These are phyloP conservation scores for Beverwykella pulmonaria DNA, from an alignment of 495 filamentous ascomycete genomes.

Conservation along the genomic window DNA sequence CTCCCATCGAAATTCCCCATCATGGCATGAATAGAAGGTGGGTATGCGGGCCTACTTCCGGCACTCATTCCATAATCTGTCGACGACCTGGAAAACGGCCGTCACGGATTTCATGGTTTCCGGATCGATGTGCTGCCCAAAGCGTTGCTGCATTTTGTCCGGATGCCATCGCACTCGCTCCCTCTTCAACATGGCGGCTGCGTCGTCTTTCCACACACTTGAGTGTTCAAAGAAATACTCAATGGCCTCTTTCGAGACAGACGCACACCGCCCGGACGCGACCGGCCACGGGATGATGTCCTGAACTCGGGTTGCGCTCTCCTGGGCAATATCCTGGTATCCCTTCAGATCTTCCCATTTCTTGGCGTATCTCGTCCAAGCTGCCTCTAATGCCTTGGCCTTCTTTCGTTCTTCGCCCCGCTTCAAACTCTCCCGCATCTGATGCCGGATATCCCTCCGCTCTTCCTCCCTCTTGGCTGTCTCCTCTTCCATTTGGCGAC, in stretches of 20 bases:
- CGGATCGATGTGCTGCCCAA: slow-evolving; percentile 69
- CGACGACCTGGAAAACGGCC: slow-evolving; percentile 88
- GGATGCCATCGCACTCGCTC: slow-evolving; percentile 97
- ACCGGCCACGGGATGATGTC: slow-evolving; percentile 78
- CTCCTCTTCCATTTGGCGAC: slow-evolving; percentile 44
- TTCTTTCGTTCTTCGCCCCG: slow-evolving; percentile 53
- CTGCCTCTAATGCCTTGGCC: slow-evolving; percentile 53
- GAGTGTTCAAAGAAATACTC: slow-evolving; percentile 65
- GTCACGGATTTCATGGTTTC: slow-evolving; percentile 77
- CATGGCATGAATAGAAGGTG: background rate
- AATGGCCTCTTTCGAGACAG: slow-evolving; percentile 65
- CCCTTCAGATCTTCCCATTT: slow-evolving; percentile 64
- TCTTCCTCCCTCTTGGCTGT: slow-evolving; percentile 41
- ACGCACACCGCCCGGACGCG: slow-evolving; percentile 59
- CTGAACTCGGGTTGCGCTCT: slow-evolving; percentile 1
- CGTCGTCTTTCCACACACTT: slow-evolving; percentile 41
- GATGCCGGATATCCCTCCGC: slow-evolving; percentile 29
- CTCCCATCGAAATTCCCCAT: background rate
- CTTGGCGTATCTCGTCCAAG: slow-evolving; percentile 66
- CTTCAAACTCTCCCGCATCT: slow-evolving; percentile 57
- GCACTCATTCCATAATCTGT: slow-evolving; percentile 68
- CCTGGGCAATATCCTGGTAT: slow-evolving; percentile 28
- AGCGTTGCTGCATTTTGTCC: slow-evolving; percentile 93
- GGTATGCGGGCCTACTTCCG: background rate
- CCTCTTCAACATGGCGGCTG: slow-evolving; percentile 64